Conservation (phyloP, 768 basidiomycete genomes). For the Tulasnella sp. region DNA sequence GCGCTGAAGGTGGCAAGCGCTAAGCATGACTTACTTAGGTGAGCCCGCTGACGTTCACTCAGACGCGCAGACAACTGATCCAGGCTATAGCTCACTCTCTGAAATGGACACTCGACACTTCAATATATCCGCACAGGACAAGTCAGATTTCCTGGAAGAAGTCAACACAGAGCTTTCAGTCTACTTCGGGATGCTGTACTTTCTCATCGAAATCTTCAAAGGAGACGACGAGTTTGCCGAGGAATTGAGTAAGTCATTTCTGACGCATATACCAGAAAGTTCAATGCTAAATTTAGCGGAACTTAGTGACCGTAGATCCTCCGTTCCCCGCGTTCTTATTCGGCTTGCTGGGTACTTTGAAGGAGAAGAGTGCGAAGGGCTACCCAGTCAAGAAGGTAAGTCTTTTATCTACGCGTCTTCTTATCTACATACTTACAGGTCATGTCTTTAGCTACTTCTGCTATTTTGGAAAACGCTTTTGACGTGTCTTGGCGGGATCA, state of each 20-base stretch:
- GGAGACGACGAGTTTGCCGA: conserved; percentile 92
- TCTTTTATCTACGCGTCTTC: conserved; percentile 8
- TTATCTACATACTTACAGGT: conserved; percentile 4
- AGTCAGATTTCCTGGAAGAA: conserved; percentile 75
- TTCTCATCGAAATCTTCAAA: conserved; percentile 87
- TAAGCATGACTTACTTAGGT: conserved; percentile 80
- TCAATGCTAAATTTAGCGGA: too few relatives aligned
- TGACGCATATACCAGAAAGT: neutral
- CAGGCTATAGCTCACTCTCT: conserved; percentile 49
- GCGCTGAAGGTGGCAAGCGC: conserved; percentile 84
- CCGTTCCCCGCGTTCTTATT: conserved; percentile 89
- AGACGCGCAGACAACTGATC: neutral
- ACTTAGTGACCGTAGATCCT: conserved; percentile 90
- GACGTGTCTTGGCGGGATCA: conserved; percentile 85
- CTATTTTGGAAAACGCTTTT: conserved; percentile 91
- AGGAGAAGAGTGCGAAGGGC: conserved; percentile 88
- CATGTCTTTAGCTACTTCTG: conserved; percentile 57
- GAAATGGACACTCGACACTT: conserved; percentile 65
- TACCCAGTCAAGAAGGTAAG: conserved; percentile 94
- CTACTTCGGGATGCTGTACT: conserved; percentile 92
- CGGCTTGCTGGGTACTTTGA: conserved; percentile 76
- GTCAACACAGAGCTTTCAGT: conserved; percentile 85
- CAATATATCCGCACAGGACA: conserved; percentile 58
- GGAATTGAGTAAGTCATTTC: conserved; percentile 70
- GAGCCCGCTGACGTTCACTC: conserved; percentile 15